Conservation (phyloP, 2,329 filamentous ascomycete species). For the Knoxdaviesia capensis region DNA sequence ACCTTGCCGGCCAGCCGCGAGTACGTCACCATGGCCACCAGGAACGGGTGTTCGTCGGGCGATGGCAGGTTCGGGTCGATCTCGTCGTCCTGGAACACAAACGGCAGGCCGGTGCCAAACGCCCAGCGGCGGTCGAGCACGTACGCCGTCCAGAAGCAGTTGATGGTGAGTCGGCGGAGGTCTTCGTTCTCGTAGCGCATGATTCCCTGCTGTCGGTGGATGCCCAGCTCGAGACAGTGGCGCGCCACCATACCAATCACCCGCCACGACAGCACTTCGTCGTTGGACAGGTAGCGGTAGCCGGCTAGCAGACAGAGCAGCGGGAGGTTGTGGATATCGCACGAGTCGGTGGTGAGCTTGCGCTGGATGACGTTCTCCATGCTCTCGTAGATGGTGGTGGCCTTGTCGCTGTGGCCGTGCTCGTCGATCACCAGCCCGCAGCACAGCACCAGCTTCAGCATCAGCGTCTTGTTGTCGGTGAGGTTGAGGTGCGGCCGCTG, state of each 20-base stretch:
- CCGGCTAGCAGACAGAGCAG: conserved; percentile 31
- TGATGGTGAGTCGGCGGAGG: conserved; percentile 45
- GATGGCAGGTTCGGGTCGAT: conserved; percentile 56
- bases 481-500: conserved; percentile 17
- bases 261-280: conserved; percentile 73
- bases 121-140: conserved; percentile 74
- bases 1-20: conserved; percentile 69
- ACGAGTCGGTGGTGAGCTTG: conserved; percentile 34
- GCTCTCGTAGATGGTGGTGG: conserved; percentile 52
- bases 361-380: conserved; percentile 53
- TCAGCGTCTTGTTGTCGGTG: conserved; percentile 34
- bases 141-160: conserved; percentile 74
- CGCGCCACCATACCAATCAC: conserved; percentile 67
- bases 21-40: conserved; percentile 71
- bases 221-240: conserved; percentile 59
- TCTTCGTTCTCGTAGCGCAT: conserved; percentile 46
- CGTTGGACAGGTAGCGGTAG: conserved; percentile 71
- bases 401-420: conserved; percentile 57
- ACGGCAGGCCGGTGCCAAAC: conserved; percentile 75
- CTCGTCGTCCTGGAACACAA: conserved; percentile 67
- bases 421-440: conserved; percentile 60
- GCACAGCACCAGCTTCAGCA: conserved; percentile 71
- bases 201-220: conserved; percentile 63
- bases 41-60: conserved; percentile 41
- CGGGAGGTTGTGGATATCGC: conserved; percentile 25